Percentiles rank a stretch among this genome's conserved stretches.
These are phyloP conservation scores for Trichopus zeylanicus DNA, from an alignment of 116 monocot genomes.

Conservation along the genomic window DNA sequence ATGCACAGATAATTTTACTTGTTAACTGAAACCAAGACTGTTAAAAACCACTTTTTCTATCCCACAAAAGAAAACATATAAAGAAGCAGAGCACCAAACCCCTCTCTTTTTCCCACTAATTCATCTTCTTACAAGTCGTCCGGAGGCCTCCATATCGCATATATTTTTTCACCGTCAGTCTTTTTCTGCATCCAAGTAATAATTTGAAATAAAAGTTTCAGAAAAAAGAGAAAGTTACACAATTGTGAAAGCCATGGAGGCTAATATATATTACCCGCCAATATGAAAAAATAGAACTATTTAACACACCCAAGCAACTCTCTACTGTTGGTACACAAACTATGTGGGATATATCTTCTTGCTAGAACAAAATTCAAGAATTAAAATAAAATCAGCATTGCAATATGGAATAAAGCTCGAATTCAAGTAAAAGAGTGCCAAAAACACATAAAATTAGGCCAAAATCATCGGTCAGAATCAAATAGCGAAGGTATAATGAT, in stretches of 20 bases:
- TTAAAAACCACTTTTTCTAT: no score
- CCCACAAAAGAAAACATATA: conserved; percentile 64
- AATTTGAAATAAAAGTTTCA: no score
- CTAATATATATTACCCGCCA: conserved; percentile 44
- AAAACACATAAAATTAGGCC: no score
- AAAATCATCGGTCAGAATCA: no score
- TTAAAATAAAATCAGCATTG: no score
- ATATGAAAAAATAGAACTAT: conserved; percentile 96
- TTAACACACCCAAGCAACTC: conserved; percentile 89
- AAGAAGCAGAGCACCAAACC: conserved; percentile 87
- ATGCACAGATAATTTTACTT: no score
- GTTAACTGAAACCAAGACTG: no score
- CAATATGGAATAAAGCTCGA: no score
- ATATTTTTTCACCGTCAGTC: conserved; percentile 97
- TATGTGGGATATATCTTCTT: conserved; percentile 75
- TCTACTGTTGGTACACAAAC: conserved; percentile 85
- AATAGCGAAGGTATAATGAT: no score
- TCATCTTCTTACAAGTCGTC: conserved; percentile 45
- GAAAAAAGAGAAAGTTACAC: no score
- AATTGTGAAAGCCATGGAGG: not conserved
- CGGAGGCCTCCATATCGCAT: conserved; percentile 92
- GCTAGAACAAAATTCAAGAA: no score
- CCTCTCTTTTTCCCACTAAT: conserved; percentile 32
- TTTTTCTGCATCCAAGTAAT: conserved; percentile 16
- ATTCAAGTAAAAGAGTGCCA: no score